Percentiles rank a stretch among this genome's conserved stretches.
Conservation (phyloP, 768 basidiomycete species). For the Xanthoconium purpureum region DNA sequence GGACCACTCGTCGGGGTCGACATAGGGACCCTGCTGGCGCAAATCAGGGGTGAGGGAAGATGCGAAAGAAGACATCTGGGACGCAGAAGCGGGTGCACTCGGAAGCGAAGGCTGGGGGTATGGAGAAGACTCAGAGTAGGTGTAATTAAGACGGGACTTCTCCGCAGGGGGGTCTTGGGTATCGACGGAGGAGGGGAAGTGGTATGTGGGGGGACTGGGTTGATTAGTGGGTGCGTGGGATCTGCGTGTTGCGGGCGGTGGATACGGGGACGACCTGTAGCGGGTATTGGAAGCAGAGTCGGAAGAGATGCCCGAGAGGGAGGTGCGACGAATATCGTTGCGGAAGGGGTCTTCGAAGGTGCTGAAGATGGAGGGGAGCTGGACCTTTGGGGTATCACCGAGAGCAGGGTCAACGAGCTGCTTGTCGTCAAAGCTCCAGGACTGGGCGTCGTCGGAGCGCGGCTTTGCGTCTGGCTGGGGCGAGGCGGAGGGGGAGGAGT, state of each 20-base stretch:
- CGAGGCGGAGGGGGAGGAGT: conserved; percentile 47
- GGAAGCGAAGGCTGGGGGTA: conserved; percentile 50
- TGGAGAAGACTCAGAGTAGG: conserved; percentile 44
- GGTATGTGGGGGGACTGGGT: conserved; percentile 41
- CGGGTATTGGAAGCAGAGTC: conserved; percentile 42
- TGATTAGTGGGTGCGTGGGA: conserved; percentile 43
- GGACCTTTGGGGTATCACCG: conserved; percentile 51
- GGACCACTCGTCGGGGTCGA: conserved; percentile 57
- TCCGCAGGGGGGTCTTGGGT: conserved; percentile 40
- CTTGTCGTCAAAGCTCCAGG: conserved; percentile 37
- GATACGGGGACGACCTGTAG: conserved; percentile 56
- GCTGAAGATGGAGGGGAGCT: conserved; percentile 72
- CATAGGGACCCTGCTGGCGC: conserved; percentile 39
- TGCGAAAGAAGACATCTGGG: conserved; percentile 48
- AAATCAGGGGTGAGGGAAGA: conserved; percentile 48
- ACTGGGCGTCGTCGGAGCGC: conserved; percentile 30
- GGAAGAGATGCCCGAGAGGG: conserved; percentile 58
- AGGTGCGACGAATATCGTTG: conserved; percentile 56
- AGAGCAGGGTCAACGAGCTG: conserved; percentile 38
- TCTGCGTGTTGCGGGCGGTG: conserved; percentile 46
- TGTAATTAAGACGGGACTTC: conserved; percentile 38
- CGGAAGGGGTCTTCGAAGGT: conserved; percentile 60
- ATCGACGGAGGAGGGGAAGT: conserved; percentile 54
- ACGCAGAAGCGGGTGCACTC: conserved; percentile 49
- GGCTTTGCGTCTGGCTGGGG: conserved; percentile 49